Base-by-base conservation (phyloP, 441 rosid genomes). In the Erodium trifolium region DNA sequence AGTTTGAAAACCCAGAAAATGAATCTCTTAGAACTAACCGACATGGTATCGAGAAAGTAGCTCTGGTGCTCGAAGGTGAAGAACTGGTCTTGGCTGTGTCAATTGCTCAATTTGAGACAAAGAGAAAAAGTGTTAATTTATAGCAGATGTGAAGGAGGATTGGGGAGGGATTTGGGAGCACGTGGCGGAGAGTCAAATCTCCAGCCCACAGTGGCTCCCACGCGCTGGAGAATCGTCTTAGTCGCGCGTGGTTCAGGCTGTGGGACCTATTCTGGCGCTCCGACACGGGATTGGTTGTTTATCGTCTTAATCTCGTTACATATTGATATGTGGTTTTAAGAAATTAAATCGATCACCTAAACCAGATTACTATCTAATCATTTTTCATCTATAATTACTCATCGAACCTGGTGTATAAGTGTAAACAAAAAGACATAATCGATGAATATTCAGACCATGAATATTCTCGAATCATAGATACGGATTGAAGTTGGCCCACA, bases 1-100 rank as follows among this genome's bases (percentile, higher is more conserved):
- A 23, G 27, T 23, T 23, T 23, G 27, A 23, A 23, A 23, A 23
- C 27, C 27, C 0, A 55, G 23, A 55, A 16, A 55, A 0, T 0
- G 14, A 51, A 2, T 5, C n/a, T 17, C 27, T 23, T 23, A 57
- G 6, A 7, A 57, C 63, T 57, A 16, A 57, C 63, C 63, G 63
- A 57, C 63, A 57, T 57, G 63, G 63, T 57, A 57, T 57, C 63
- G 63, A 17, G 29, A 17, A 57, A 17, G 0, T 57, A 57, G 63
- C 9, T 57, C n/a, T 11, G 27, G 12, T 16, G 60, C 23, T 53
- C 19, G 60, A 53, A 53, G 60, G 29, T 16, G 2, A 57, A 18
- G 13, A 57, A 6, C 27, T 7, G 27, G 11, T 6, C 3, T 16
- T 57, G 23, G 3, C 27, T 14, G 63, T 17, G 17, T 57, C 63